These are phyloP conservation scores for Aspergillus niger DNA, from an alignment of 2,329 filamentous ascomycete species.

Conservation along the genomic window DNA sequence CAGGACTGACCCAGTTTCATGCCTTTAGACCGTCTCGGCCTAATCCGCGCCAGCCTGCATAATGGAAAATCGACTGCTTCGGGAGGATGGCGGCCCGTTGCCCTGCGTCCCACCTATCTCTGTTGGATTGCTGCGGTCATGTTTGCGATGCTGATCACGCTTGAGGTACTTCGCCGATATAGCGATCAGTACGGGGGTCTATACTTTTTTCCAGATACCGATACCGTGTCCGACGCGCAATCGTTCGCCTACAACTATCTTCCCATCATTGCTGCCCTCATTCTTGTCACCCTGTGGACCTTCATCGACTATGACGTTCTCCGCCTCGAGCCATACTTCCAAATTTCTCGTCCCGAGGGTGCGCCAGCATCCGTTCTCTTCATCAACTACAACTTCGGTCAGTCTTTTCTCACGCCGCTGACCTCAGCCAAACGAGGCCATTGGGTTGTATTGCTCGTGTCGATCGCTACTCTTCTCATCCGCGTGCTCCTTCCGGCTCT, in stretches of 20 bases:
- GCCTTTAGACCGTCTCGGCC: conserved; percentile 13
- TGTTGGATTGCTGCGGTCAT: conserved; percentile 24
- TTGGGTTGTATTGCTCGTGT: conserved; percentile 37
- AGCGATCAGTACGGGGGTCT: conserved; percentile 31
- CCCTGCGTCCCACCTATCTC: conserved; percentile 35
- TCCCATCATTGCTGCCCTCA: conserved; percentile 48
- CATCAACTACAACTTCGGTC: conserved; percentile 42
- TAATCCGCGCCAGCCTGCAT: conserved; percentile 10
- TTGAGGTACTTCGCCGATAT: conserved; percentile 36
- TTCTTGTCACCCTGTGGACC: conserved; percentile 52
- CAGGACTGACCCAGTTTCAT: neutral
- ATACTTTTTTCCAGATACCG: conserved; percentile 33
- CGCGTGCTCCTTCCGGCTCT: conserved; percentile 37
- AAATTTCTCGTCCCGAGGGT: conserved; percentile 35
- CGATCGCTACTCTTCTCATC: conserved; percentile 33
- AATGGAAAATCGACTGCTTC: conserved; percentile 10
- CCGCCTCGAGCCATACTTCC: conserved; percentile 53
- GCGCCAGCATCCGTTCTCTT: conserved; percentile 37
- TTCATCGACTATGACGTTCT: conserved; percentile 54
- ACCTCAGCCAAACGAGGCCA: conserved; percentile 34
- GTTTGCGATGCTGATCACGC: conserved; percentile 26
- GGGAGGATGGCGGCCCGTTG: conserved; percentile 36
- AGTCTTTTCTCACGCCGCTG: conserved; percentile 37
- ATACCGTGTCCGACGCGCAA: conserved; percentile 28
- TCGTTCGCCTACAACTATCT: conserved; percentile 43